phyloP scores from a whole-genome alignment of 495 filamentous ascomycete genomes.

The Glutinoglossum americanum region DNA sequence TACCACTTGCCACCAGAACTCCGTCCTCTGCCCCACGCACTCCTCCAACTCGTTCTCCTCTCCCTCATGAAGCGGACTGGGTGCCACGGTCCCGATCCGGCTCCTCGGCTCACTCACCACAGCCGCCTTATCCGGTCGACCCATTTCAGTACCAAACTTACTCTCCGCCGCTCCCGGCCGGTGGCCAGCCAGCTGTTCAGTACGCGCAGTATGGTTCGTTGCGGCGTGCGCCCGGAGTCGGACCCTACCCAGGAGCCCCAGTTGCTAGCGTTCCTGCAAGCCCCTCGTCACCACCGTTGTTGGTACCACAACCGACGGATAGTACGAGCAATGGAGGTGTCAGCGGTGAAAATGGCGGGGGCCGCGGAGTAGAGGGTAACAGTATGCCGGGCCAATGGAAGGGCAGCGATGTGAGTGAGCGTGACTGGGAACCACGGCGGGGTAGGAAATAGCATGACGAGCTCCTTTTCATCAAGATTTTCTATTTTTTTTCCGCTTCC shows the following conservation, averaged over 20 bases:
- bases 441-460: not conserved
- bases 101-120: not conserved
- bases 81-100: not conserved
- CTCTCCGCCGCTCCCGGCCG: not conserved
- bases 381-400: not conserved
- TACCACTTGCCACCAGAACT: not conserved
- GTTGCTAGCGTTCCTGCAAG: not conserved
- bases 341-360: not conserved
- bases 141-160: conserved; percentile 4
- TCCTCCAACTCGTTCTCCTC: not conserved
- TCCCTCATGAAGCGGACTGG: conserved; percentile 3
- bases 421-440: not conserved
- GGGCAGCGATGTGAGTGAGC: not conserved
- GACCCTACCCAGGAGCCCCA: not conserved
- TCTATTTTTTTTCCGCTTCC: too few relatives aligned
- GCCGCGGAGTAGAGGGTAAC: not conserved
- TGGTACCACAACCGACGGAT: not conserved
- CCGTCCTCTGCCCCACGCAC: not conserved
- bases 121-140: not conserved
- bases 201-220: not conserved
- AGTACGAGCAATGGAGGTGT: not conserved
- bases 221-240: not conserved
- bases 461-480: not conserved
- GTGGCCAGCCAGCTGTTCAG: not conserved
- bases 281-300: not conserved